phyloP scores from a whole-genome alignment of 495 filamentous ascomycete species.

The Talaromyces adpressus region DNA sequence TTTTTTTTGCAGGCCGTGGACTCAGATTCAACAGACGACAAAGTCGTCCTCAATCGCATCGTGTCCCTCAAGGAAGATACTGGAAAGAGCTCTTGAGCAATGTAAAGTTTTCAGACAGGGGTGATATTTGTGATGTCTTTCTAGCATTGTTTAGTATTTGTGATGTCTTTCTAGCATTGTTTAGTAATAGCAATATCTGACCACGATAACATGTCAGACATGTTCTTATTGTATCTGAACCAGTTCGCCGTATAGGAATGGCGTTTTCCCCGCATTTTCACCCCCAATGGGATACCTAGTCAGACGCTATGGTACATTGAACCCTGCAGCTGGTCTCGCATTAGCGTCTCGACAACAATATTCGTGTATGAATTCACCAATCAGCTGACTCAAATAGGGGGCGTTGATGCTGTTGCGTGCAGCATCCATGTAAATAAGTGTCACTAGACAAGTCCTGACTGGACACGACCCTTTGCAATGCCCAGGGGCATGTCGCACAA shows the following conservation, averaged over 20 bases:
- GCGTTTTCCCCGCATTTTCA: background rate
- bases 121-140: background rate
- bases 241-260: no score
- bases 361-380: background rate
- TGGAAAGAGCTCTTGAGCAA: constrained; percentile 42
- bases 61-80: constrained; percentile 88
- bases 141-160: background rate
- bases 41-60: constrained; percentile 83
- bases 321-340: background rate
- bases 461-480: no score
- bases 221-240: background rate
- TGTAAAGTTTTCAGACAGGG: background rate
- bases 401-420: background rate
- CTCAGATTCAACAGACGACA: constrained; percentile 66
- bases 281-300: background rate
- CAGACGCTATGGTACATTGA: background rate
- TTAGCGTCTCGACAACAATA: background rate
- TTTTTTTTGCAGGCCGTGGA: constrained; percentile 46
- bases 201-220: no score
- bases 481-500: background rate
- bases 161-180: background rate
- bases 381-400: no score
- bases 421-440: background rate
- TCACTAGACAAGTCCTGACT: background rate
- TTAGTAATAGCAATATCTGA: background rate